Conservation (phyloP, 2,329 filamentous ascomycete species). For the Triangularia verruculosa region DNA sequence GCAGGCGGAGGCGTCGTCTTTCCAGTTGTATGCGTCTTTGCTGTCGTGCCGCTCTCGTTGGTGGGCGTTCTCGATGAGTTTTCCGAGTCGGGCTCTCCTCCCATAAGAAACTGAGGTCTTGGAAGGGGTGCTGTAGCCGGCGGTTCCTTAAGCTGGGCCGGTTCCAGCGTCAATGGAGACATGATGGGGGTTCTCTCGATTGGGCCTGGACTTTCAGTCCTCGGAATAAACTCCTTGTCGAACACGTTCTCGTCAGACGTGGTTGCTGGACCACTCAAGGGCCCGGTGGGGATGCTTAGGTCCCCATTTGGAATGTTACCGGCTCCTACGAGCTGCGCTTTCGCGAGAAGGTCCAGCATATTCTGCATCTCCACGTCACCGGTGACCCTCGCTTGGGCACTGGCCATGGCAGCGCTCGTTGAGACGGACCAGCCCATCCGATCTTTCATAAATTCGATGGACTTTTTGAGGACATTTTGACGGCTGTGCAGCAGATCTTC, state of each 20-base stretch:
- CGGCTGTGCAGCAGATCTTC: slow-evolving; percentile 89
- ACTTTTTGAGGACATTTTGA: slow-evolving; percentile 88
- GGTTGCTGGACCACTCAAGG: slow-evolving; percentile 76
- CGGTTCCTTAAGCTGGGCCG: background rate
- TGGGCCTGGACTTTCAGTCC: slow-evolving; percentile 50
- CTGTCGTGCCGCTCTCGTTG: slow-evolving; percentile 53
- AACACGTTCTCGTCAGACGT: slow-evolving; percentile 76
- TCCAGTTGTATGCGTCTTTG: slow-evolving; percentile 44
- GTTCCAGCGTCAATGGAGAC: slow-evolving; percentile 33
- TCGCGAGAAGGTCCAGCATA: slow-evolving; percentile 84
- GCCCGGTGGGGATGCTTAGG: slow-evolving; percentile 48
- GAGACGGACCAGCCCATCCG: slow-evolving; percentile 74
- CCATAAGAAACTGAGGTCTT: slow-evolving; percentile 17
- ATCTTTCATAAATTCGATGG: slow-evolving; percentile 95
- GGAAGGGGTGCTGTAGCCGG: background rate
- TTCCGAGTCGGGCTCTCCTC: slow-evolving; percentile 40
- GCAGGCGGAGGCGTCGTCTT: slow-evolving; percentile 54
- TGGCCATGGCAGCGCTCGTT: slow-evolving; percentile 71
- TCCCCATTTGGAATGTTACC: slow-evolving; percentile 57
- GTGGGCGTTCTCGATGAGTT: slow-evolving; percentile 53
- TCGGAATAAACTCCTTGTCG: slow-evolving; percentile 71
- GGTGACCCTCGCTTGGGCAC: slow-evolving; percentile 75
- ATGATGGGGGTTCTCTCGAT: slow-evolving; percentile 35
- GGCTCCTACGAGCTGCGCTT: slow-evolving; percentile 73
- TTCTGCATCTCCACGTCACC: slow-evolving; percentile 85